A percentile compares a stretch with the other conserved stretches of the same genome.
These are phyloP conservation scores for Penicillium tannophilum DNA, from an alignment of 495 filamentous ascomycete species.

Conservation along the genomic window DNA sequence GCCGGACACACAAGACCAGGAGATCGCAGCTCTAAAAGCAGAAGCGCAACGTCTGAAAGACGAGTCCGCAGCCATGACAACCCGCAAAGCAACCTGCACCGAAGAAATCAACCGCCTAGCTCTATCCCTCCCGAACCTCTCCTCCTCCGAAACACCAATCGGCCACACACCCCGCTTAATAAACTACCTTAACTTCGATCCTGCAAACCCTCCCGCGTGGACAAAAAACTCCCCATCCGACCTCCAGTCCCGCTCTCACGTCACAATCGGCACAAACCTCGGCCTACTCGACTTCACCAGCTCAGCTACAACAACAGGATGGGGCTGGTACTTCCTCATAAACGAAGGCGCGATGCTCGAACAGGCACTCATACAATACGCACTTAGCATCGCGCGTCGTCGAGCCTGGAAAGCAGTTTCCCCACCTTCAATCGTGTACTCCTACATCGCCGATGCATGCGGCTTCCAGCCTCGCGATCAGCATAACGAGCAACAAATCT, in stretches of 20 bases:
- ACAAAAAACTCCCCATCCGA: conserved; percentile 53
- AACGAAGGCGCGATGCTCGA: conserved; percentile 90
- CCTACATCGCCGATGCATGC: conserved; percentile 84
- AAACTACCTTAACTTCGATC: conserved; percentile 76
- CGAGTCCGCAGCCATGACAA: conserved; percentile 59
- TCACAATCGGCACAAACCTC: conserved; percentile 79
- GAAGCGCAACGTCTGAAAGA: conserved; percentile 73
- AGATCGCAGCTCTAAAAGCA: conserved; percentile 44
- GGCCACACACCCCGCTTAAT: conserved; percentile 61
- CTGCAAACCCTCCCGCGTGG: conserved; percentile 51
- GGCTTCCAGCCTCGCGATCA: conserved; percentile 93
- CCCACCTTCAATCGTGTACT: conserved; percentile 89
- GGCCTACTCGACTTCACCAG: conserved; percentile 81
- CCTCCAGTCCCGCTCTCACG: conserved; percentile 61
- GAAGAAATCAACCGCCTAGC: conserved; percentile 75
- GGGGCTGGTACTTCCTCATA: conserved; percentile 95
- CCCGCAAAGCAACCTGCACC: conserved; percentile 58
- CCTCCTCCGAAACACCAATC: conserved; percentile 71
- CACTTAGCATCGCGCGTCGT: conserved; percentile 66
- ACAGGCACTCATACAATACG: conserved; percentile 88
- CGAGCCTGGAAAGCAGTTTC: conserved; percentile 75
- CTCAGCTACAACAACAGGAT: conserved; percentile 78
- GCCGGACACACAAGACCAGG: conserved; percentile 15
- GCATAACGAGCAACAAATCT: conserved; percentile 89
- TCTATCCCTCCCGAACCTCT: conserved; percentile 82